Percentiles rank a stretch among this genome's conserved stretches.
Conservation (phyloP, 1,284 basidiomycete genomes). For the Rhodotorula mucilaginosa region DNA sequence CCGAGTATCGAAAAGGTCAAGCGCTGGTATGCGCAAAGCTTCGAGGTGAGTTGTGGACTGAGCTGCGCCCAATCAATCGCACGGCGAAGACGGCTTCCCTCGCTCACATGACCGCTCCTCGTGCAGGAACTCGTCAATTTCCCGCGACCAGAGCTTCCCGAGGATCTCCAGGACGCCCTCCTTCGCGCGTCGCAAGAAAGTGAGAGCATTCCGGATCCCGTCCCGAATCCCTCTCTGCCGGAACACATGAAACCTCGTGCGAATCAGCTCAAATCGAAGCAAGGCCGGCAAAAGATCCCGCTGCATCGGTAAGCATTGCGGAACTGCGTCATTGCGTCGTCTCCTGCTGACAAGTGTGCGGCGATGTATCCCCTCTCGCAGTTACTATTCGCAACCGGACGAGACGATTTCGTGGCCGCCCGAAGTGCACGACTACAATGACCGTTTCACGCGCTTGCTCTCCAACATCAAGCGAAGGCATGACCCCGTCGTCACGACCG, state of each 20-base stretch:
- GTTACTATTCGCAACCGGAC: conserved; percentile 77
- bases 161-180: conserved; percentile 67
- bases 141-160: conserved; percentile 68
- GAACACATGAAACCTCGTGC: conserved; percentile 44
- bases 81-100: background rate
- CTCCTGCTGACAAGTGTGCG: background rate
- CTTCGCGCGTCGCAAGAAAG: conserved; percentile 37
- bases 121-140: conserved; percentile 80
- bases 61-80: too few relatives aligned
- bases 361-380: conserved; percentile 46
- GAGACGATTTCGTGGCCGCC: conserved; percentile 76
- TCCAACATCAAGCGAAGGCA: conserved; percentile 91
- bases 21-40: conserved; percentile 98
- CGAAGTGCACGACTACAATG: conserved; percentile 91
- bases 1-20: conserved; percentile 91
- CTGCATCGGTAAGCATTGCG: conserved; percentile 30
- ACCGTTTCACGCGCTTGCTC: conserved; percentile 79
- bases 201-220: conserved; percentile 53
- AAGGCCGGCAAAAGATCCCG: conserved; percentile 26
- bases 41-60: conserved; percentile 67
- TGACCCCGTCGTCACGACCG: conserved; percentile 95
- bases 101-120: background rate
- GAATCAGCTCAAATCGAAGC: conserved; percentile 29
- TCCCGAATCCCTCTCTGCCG: conserved; percentile 67
- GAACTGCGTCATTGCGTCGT: background rate